Evolutionary conservation across 2,329 filamentous ascomycete genomes (phyloP).

Genomic region (Tolypocladium endophyticum): DNA sequence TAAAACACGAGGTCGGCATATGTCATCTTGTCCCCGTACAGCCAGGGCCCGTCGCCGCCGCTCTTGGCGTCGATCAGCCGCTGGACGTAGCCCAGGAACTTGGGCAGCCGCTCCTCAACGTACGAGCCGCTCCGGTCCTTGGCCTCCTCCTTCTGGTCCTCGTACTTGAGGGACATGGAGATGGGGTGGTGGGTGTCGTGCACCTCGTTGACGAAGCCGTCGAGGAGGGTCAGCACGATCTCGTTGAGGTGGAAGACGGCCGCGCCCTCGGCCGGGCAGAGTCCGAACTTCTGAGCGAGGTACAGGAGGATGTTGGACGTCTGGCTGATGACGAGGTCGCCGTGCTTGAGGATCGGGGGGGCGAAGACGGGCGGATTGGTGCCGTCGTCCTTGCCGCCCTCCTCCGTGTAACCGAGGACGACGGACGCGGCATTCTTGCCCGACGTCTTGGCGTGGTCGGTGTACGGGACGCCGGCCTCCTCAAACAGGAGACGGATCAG

Average conservation of each 20-base stretch:
- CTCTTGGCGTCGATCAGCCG: conserved; percentile 47
- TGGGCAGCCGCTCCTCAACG: conserved; percentile 53
- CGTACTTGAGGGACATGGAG: conserved; percentile 49
- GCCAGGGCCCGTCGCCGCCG: conserved; percentile 48
- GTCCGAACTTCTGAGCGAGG: conserved; percentile 48
- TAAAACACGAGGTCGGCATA: conserved; percentile 67
- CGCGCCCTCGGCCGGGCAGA: conserved; percentile 33
- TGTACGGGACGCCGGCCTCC: conserved; percentile 54
- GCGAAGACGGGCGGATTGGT: conserved; percentile 56
- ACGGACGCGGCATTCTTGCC: conserved; percentile 36
- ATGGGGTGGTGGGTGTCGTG: conserved; percentile 72
- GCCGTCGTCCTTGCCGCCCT: conserved; percentile 34
- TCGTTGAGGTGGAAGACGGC: conserved; percentile 49
- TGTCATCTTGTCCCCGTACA: conserved; percentile 54
- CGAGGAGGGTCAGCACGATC: conserved; percentile 58
- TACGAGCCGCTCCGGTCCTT: conserved; percentile 47
- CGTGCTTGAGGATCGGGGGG: conserved; percentile 55
- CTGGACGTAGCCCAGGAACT: conserved; percentile 63
- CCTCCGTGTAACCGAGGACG: conserved; percentile 37
- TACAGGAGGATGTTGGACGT: conserved; percentile 66
- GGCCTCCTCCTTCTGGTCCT: conserved; percentile 63
- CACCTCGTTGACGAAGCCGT: conserved; percentile 58
- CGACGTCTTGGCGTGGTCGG: conserved; percentile 34
- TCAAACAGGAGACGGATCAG: conserved; percentile 64
- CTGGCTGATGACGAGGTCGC: conserved; percentile 53